These are phyloP conservation scores for Astrothelium macrocarpum DNA, from an alignment of 495 filamentous ascomycete genomes.

Conservation along the genomic window DNA sequence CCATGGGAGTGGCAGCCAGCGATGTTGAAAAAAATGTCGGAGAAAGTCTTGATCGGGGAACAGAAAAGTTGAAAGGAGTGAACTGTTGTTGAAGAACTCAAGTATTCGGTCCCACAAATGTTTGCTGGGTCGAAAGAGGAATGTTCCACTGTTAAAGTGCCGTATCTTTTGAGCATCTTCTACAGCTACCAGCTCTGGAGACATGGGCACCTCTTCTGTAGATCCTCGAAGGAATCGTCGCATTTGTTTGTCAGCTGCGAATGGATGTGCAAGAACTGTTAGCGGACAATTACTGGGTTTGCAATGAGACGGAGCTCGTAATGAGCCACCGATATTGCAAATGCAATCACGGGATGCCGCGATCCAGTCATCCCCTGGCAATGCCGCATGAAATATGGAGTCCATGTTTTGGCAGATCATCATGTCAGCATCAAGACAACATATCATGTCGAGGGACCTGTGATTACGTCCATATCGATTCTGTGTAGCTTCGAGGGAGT, in stretches of 20 bases:
- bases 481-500: conserved; percentile 40
- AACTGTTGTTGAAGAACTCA: conserved; percentile 30
- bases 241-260: conserved; percentile 23
- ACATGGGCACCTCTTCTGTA: conserved; percentile 25
- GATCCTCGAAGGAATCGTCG: conserved; percentile 16
- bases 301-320: conserved; percentile 43
- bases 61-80: conserved; percentile 30
- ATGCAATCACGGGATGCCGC: conserved; percentile 44
- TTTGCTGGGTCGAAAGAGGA: conserved; percentile 32
- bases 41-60: conserved; percentile 50
- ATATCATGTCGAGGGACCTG: conserved; percentile 16
- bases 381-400: conserved; percentile 32
- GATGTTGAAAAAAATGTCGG: conserved; percentile 35
- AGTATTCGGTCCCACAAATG: conserved; percentile 34
- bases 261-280: conserved; percentile 32
- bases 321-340: conserved; percentile 41
- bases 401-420: conserved; percentile 38
- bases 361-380: conserved; percentile 33
- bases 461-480: not conserved
- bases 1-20: conserved; percentile 38
- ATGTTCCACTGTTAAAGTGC: conserved; percentile 36
- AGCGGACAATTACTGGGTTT: conserved; percentile 41
- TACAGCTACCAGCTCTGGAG: not conserved
- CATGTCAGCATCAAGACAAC: conserved; percentile 46
- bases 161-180: not conserved